Evolutionary conservation across 805 yeast genomes (phyloP), one percentile per base, ranked within the genome.

Genomic region (Barnettozyma wickerhamii): DNA sequence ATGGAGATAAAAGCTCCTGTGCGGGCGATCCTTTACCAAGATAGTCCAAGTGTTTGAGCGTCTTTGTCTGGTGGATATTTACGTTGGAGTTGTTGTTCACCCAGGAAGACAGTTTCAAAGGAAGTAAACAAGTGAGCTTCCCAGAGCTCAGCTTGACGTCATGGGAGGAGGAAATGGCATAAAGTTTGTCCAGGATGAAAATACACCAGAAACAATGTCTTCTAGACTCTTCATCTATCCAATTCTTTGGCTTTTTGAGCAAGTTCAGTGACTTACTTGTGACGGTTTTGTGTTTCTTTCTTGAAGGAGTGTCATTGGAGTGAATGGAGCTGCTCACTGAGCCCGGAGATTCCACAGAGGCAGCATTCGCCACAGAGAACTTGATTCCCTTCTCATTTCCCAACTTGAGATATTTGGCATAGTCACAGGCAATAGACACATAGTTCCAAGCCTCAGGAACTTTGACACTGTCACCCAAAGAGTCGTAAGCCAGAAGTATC

Each of bases 361-460:
- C n/a, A 23, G 26, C 26, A 23, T 23, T 23, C 3, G 43, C 33
- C 6, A 39, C n/a, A 1, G 47, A 33, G 6, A 41, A 26, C 13
- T 47, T 41, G 6, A 41, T 43, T 1, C 45, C 39, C 14, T 32
- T 42, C 19, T 53, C 53, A 18, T 45, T 30, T 5, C 50, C 50
- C 24, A 53, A 28, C 34, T 53, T 53, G 34, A 53, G 30, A 32
- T 53, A 51, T 14, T 46, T 47, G 9, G 55, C 55, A 41, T 53
- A 53, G 23, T 51, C 56, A 15, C 53, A 48, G 4, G 58, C 58
- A 35, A 53, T 50, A 20, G 56, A 51, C 9, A 53, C 56, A 38
- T 51, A 53, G 33, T 53, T 53, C 58, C 58, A 53, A 27, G 51
- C 45, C 21, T 53, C 58, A 4, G 58, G 58, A 6, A 51, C 56